Conservation (phyloP, 768 basidiomycete genomes). For the Termitomyces sp. region DNA sequence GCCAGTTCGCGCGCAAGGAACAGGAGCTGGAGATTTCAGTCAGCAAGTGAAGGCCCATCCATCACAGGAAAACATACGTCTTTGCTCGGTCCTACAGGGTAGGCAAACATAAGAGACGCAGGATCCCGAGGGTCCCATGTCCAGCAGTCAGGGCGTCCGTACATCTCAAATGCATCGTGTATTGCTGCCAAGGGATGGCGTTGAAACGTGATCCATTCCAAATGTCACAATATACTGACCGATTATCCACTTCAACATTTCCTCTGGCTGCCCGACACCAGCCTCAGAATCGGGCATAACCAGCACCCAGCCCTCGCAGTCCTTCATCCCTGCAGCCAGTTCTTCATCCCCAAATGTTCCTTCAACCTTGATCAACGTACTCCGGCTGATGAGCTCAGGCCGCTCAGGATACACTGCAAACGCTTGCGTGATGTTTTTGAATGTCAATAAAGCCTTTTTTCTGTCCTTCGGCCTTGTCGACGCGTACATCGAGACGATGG, state of each 20-base stretch:
- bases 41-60: constrained; percentile 2
- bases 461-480: constrained; percentile 71
- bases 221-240: constrained; percentile 44
- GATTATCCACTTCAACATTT: constrained; percentile 90
- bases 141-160: constrained; percentile 84
- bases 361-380: constrained; percentile 91
- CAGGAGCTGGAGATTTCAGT: constrained; percentile 50
- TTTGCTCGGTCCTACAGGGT: constrained; percentile 81
- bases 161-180: constrained; percentile 84
- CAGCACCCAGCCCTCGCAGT: constrained; percentile 80
- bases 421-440: constrained; percentile 73
- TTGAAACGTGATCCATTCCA: constrained; percentile 1
- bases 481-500: constrained; percentile 54
- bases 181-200: constrained; percentile 44
- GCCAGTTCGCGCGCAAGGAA: constrained; percentile 87
- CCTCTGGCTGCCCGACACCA: constrained; percentile 59
- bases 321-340: constrained; percentile 57
- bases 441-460: constrained; percentile 67
- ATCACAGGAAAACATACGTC: constrained; percentile 53
- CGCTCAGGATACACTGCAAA: constrained; percentile 96
- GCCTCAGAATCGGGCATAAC: constrained; percentile 86
- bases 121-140: constrained; percentile 89
- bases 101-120: constrained; percentile 86
- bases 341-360: constrained; percentile 81
- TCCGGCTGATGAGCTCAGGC: constrained; percentile 85